Evolutionary conservation across 768 basidiomycete species (phyloP).

Genomic region (Cystobasidium onofrii): DNA sequence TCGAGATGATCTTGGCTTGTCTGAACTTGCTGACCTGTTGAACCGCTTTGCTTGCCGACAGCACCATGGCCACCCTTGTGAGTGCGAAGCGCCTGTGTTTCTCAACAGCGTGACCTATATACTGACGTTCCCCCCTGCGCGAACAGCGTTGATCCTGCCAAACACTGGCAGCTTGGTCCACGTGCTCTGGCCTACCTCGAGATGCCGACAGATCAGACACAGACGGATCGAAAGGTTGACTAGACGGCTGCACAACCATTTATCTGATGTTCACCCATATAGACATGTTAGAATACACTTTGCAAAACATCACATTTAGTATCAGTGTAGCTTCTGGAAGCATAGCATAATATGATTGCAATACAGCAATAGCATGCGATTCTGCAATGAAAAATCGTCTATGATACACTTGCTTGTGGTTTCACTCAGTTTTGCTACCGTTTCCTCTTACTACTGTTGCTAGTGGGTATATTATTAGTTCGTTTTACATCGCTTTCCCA

Average conservation of each 20-base stretch:
- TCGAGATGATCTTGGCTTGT: neutral
- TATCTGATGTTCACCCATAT: no score
- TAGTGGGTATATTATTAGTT: neutral
- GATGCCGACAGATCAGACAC: neutral
- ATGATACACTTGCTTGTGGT: neutral
- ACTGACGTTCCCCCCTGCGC: no score
- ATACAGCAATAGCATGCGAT: neutral
- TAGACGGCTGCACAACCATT: no score
- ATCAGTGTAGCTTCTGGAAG: no score
- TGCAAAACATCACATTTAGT: no score
- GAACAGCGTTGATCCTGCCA: neutral
- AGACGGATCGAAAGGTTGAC: neutral
- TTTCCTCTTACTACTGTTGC: neutral
- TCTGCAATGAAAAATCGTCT: no score
- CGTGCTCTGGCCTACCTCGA: neutral
- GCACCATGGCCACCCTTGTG: neutral
- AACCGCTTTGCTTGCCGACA: neutral
- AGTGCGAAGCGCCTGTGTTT: no score
- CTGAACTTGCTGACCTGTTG: no score
- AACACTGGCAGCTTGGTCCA: neutral
- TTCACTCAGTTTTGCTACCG: neutral
- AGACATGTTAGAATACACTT: no score
- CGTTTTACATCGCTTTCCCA: constrained; percentile 30
- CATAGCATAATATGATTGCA: no score
- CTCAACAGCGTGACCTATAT: no score